Percentiles rank a stretch among this genome's conserved stretches.
phyloP scores from a whole-genome alignment of 139 green algal species.

The Spirogloea muscicola region DNA sequence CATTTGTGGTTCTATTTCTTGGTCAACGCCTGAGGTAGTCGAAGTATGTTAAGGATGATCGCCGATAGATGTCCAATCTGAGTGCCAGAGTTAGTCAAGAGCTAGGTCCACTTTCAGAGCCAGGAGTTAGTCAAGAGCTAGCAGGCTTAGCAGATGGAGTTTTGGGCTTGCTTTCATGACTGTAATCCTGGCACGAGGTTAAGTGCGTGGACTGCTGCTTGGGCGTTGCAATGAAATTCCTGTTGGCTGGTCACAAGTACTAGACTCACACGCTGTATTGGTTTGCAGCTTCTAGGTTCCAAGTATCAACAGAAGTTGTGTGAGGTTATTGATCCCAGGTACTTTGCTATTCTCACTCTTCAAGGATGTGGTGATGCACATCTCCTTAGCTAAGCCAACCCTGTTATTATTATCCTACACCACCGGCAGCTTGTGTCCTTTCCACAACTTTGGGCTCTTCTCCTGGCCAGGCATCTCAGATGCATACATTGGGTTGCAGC shows the following conservation, averaged over 20 bases:
- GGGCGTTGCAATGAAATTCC: no score
- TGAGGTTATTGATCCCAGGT: constrained; percentile 21
- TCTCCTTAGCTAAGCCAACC: not conserved
- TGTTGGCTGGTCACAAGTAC: not conserved
- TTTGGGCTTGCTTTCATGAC: not conserved
- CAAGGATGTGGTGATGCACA: not conserved
- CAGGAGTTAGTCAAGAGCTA: no score
- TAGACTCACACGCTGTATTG: not conserved
- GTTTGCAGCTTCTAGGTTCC: constrained; percentile 8
- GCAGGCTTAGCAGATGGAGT: no score
- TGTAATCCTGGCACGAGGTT: not conserved
- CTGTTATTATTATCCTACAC: not conserved
- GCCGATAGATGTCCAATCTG: no score
- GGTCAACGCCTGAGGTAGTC: no score
- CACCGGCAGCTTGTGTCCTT: not conserved
- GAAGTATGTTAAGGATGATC: no score
- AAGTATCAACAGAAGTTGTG: constrained; percentile 7
- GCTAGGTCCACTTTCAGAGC: no score
- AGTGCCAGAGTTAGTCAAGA: no score
- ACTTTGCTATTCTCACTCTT: not conserved
- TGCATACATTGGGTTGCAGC: constrained; percentile 13
- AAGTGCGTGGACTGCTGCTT: no score
- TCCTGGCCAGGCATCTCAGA: not conserved
- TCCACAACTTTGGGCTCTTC: not conserved
- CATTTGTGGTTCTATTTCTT: no score